Base-by-base conservation (phyloP, 371 early-diverging fungal species). In the Mortierella sp. region DNA sequence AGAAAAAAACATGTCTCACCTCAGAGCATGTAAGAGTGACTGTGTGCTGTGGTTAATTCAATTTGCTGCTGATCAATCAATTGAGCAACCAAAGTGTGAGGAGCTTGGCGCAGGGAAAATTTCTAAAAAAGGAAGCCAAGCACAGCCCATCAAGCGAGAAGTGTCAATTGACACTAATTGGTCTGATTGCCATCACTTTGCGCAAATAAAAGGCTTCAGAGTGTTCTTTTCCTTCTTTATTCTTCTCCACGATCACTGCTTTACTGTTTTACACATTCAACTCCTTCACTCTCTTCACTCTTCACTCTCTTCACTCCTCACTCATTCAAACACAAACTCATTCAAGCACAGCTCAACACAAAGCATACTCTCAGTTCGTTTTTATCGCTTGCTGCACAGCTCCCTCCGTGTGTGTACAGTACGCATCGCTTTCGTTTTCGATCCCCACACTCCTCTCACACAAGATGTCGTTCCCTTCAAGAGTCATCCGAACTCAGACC, bases 401-500 rank as follows among this genome's bases (percentile, higher is more conserved):
- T 50, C 45, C 8, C 1, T 45, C 45, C 19, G 9, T 14, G 50
- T 50, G 50, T 50, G 50, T n/a, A n/a, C n/a, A n/a, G n/a, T n/a
- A n/a, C 50, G 50, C 50, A 50, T 50, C 50, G 37, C 43, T 58
- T 53, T 40, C 39, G 14, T 53, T 26, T 55, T 26, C 69, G 26
- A 26, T 39, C 26, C 9, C 45, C 37, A 43, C 47, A 14, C 4
- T 50, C 66, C 53, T n/a, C 31, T 19, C n/a, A 29, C 29, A 45
- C 29, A 16, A 22, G 26, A 31, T 66, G 44, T 45, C 66, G 19
- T 66, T 45, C 44, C 44, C 44, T 41, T 34, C 66, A 47, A 53
- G 74, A 47, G 61, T 79, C 64, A 70, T 64, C 39, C 70, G 71
- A 31, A 65, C 70, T 13, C 70, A 70, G 34, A 73, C 79, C n/a